Base-by-base conservation (phyloP, 129 eudicot genomes). In the Chrysanthemum lavandulifolium region DNA sequence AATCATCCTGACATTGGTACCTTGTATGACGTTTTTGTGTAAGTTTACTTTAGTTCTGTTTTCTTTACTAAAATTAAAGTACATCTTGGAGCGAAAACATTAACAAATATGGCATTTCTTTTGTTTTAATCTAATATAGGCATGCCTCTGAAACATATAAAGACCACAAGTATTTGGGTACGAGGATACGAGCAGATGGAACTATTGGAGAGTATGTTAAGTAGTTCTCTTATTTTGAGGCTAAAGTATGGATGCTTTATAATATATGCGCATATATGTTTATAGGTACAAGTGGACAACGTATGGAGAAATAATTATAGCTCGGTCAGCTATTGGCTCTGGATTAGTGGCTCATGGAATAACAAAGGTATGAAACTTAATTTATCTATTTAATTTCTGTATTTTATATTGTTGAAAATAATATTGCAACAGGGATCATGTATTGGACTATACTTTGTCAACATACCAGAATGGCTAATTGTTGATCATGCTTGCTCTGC, bases 401-500 rank as follows among this genome's bases (percentile, higher is more conserved):
- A 3, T 65, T 33, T 14, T 14, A 27, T 53, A 7, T 29, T 31
- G 71, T 52, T 67, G 33, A 70, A 14, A 43, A 45, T 43, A 12
- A 52, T 43, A 69, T 73, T 65, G 65, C 67, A 63, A 72, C 85
- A 90, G 96, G 96, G 96, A 68, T 82, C 88, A 16, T 81, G 87
- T 71, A 76, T 87, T 45, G 96, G 96, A 45, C 68, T 90, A 21
- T 90, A 90, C 70, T 90, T 90, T 57, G 82, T 90, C 90, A 90
- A 90, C 72, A 74, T 91, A 76, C 96, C 93, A 2, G 96, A 90
- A 84, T 90, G 96, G 96, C 6, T 87, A 13, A 82, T 90, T 64
- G 88, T 85, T 79, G 96, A 90, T 70, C 93, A 90, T 81, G 96
- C 96, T 52, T 90, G 96, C 80, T 81, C 91, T 67, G 88, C 96